Base-by-base conservation (phyloP, 352 stramenopile species). In the Aphanomyces cochlioides region DNA sequence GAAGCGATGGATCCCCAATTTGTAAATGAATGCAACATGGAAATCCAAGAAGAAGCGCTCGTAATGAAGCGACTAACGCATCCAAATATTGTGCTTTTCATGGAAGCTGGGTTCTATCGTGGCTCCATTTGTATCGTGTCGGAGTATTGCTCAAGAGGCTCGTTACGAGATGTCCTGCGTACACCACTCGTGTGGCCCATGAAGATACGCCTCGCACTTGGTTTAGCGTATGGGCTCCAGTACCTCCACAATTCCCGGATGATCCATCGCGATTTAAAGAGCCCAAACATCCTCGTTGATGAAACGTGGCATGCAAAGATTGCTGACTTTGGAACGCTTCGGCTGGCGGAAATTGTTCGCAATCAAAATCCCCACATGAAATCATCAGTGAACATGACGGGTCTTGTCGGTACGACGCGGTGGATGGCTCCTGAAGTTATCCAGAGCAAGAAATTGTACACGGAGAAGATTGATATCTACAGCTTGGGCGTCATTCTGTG, bases 51-150 rank as follows among this genome's bases (percentile, higher is more conserved):
- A 21, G 87, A 95, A 66, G 87, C 87, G 13, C 77, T 88, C 36
- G 81, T 93, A 37, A 95, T 93, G 85, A 89, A 89, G 60, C 76
- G 77, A 3, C 71, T 95, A 54, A 91, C 78, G 47, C 87, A 95
- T 67, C 87, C 87, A 0, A 95, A 95, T 72, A 95, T 95, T 47
- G 87, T 95, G 74, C 71, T 93, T 41, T 95, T 95, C 73, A 93
- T 95, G 85, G 87, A 93, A 58, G 87, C 87, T 1, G 87, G 87
- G 1, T 93, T 95, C 66, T 93, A 93, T 74, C 83, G 78, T 2
- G 79, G 84, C 13, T 92, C 85, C 7, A 93, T 95, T 67, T 97
- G 93, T 59, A 99, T 99, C 69, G 87, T 99, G 66, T 98, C 93
- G 34, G 96, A 99, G 78, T 93, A 97, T 61, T 98, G 95, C 45